Base-by-base conservation (phyloP, 139 green algal species). In the Yamagishiella unicocca region DNA sequence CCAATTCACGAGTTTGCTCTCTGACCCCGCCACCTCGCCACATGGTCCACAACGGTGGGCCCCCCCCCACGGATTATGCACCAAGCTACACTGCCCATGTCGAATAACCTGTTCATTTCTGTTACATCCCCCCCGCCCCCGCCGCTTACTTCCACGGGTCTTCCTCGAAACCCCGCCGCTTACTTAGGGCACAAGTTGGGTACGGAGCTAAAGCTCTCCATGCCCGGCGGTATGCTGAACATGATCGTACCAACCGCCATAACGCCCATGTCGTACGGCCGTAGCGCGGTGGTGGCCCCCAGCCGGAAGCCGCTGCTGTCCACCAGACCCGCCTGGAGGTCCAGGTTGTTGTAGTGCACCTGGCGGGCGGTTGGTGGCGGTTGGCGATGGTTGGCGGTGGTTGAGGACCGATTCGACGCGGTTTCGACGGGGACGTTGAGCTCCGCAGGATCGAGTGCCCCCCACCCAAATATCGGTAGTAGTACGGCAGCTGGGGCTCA, bases 211-310 rank as follows among this genome's bases (percentile, higher is more conserved):
- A 25, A 82, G 33, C 19, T 46, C 17, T 19, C 5, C 2, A 33
- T 55, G 27, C 33, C 50, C 43, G 74, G 43, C 31, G 82, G 82
- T 35, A 79, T 70, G 35, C 33, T 1, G 53, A 87, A 81, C 22
- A 38, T n/a, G 17, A 75, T 24, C n/a, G 31, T 29, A 58, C 82
- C 82, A 5, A 87, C 31, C 50, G 54, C 27, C 64, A 87, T 33
- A 17, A 87, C 37, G n/a, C 82, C 82, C 66, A 87, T 79, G 66
- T 87, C 82, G 45, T 87, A 71, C n/a, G 53, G 67, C 29, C 82
- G 64, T 73, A 87, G 53, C 21, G 25, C 35, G 10, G 21, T 53
- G 22, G 29, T 72, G 46, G 42, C 37, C 46, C 38, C 31, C 42
- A 87, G 4, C 31, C 42, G 54, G 66, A 87, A 87, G 37, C 82